phyloP scores from a whole-genome alignment of 106 monocot genomes.

The Dioscorea dumetorum region DNA sequence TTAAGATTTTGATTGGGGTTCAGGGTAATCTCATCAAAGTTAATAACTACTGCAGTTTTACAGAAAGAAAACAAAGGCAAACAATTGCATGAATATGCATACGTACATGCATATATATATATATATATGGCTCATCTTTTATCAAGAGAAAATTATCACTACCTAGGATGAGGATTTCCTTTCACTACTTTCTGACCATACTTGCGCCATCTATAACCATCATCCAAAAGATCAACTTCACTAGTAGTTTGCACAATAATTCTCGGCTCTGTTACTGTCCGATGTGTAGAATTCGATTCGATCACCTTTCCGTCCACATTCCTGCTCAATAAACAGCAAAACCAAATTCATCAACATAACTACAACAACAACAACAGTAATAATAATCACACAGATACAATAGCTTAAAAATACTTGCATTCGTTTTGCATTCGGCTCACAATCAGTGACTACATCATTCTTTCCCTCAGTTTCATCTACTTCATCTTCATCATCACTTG shows the following conservation, averaged over 20 bases:
- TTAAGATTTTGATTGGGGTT: too few species aligned
- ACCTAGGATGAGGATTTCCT: slow-evolving; percentile 90
- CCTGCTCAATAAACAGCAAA: slow-evolving; percentile 12
- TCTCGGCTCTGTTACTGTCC: slow-evolving; percentile 56
- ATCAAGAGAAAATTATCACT: neutral
- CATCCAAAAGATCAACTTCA: slow-evolving; percentile 87
- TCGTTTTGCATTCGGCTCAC: slow-evolving; percentile 16
- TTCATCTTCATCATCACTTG: slow-evolving; percentile 21
- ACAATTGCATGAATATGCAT: too few species aligned
- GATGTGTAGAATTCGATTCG: slow-evolving; percentile 36
- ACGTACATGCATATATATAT: too few species aligned
- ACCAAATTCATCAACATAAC: neutral
- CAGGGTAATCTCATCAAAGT: too few species aligned
- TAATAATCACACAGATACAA: neutral
- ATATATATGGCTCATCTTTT: too few species aligned
- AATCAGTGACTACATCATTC: neutral
- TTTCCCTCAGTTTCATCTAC: neutral
- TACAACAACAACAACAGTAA: neutral
- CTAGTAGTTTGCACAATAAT: slow-evolving; percentile 94
- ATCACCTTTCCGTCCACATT: slow-evolving; percentile 24
- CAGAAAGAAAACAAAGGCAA: too few species aligned
- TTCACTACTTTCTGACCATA: slow-evolving; percentile 96
- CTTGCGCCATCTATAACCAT: slow-evolving; percentile 97
- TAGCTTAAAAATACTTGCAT: slow-evolving; percentile 11
- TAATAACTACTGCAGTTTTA: too few species aligned